Percentiles rank a stretch among this genome's conserved stretches.
Evolutionary conservation across 768 basidiomycete genomes (phyloP).

Genomic region (Kwoniella mangroviensis): DNA sequence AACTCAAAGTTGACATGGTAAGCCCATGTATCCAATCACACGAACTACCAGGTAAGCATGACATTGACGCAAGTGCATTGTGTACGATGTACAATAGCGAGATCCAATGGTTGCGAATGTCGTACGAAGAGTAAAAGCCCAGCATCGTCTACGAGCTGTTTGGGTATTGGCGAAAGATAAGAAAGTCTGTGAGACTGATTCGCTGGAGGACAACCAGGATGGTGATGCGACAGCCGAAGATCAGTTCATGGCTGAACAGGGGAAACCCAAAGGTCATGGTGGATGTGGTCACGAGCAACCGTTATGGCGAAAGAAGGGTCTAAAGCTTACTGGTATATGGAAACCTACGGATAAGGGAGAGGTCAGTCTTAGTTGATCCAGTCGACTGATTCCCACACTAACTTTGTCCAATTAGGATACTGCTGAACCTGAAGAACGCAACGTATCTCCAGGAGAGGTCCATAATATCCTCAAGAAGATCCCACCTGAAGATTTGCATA

Average conservation of each 20-base stretch:
- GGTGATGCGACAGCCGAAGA: conserved; percentile 60
- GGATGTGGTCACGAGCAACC: conserved; percentile 95
- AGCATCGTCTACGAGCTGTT: conserved; percentile 57
- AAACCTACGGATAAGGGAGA: conserved; percentile 90
- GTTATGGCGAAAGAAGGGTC: conserved; percentile 84
- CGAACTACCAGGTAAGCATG: too few relatives aligned
- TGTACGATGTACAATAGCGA: conserved; percentile 27
- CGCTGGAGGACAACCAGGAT: conserved; percentile 74
- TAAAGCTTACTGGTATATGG: conserved; percentile 93
- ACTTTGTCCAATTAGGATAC: conserved; percentile 43
- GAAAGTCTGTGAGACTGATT: conserved; percentile 85
- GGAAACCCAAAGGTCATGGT: conserved; percentile 78
- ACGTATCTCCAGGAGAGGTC: conserved; percentile 84
- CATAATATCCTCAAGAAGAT: conserved; percentile 96
- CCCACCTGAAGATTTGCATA: conserved; percentile 79
- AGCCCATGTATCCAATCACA: conserved; percentile 63
- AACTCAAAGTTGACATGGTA: conserved; percentile 95
- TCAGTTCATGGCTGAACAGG: conserved; percentile 66
- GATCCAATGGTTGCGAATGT: conserved; percentile 48
- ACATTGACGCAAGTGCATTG: too few relatives aligned
- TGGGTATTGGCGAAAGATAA: conserved; percentile 61
- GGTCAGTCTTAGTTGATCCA: conserved; percentile 4
- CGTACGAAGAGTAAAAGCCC: conserved; percentile 49
- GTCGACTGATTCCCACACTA: conserved; percentile 4
- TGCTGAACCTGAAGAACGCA: conserved; percentile 56